Evolutionary conservation across 305 asterid species (phyloP).

Genomic region (Salvia sclarea): DNA sequence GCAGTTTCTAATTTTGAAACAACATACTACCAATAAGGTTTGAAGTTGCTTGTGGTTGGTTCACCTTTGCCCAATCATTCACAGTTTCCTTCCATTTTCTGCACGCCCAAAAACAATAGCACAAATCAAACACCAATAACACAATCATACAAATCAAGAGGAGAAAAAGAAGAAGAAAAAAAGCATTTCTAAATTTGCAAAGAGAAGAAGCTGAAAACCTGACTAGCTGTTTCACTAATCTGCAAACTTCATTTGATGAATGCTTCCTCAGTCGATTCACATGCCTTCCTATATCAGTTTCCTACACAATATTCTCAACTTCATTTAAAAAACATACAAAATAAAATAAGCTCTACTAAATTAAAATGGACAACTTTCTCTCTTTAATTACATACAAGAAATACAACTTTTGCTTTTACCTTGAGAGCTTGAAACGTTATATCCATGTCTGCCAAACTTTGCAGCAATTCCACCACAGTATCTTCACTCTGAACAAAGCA

Average conservation of each 20-base stretch:
- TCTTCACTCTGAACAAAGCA: conserved; percentile 58
- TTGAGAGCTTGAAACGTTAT: conserved; percentile 77
- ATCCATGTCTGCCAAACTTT: conserved; percentile 80
- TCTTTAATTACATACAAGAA: conserved; percentile 12
- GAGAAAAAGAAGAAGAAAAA: not conserved
- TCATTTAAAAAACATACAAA: not conserved
- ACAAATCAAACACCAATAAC: conserved; percentile 12
- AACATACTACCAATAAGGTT: conserved; percentile 55
- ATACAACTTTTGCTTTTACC: conserved; percentile 43
- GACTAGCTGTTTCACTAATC: conserved; percentile 85
- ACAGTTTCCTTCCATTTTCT: conserved; percentile 95
- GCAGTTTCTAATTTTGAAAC: conserved; percentile 21
- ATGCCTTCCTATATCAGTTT: conserved; percentile 87
- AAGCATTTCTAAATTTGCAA: not conserved
- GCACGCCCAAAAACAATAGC: conserved; percentile 24
- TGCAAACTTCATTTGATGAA: conserved; percentile 68
- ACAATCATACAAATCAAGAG: conserved; percentile 10
- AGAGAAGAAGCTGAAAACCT: conserved; percentile 42
- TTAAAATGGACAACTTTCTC: not conserved
- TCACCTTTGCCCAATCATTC: conserved; percentile 83
- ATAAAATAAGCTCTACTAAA: not conserved
- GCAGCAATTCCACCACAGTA: conserved; percentile 68
- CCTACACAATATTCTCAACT: conserved; percentile 44
- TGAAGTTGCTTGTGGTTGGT: conserved; percentile 57
- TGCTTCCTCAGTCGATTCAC: conserved; percentile 85